Evolutionary conservation across 495 filamentous ascomycete genomes (phyloP).

Genomic region (Neurospora africana): DNA sequence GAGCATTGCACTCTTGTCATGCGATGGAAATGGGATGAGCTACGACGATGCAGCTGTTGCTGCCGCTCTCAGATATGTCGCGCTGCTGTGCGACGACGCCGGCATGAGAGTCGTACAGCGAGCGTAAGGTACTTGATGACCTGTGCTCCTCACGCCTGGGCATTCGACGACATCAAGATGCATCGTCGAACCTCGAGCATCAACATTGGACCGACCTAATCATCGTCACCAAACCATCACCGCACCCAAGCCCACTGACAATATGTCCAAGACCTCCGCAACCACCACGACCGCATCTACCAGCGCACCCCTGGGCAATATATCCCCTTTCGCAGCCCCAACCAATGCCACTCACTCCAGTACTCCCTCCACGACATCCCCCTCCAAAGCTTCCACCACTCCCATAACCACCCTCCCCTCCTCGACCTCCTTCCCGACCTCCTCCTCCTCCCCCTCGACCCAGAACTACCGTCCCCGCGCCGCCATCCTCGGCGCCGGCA

Average conservation of each 20-base stretch:
- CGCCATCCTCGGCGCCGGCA: slow-evolving; percentile 29
- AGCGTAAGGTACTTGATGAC: neutral
- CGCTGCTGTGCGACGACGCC: neutral
- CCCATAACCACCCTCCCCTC: neutral
- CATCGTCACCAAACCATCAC: neutral
- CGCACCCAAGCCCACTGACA: neutral
- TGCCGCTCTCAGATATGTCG: neutral
- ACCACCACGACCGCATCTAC: neutral
- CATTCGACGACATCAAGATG: neutral
- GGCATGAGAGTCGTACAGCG: neutral
- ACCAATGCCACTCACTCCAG: neutral
- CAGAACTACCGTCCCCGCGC: slow-evolving; percentile 11
- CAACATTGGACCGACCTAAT: neutral
- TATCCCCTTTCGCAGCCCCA: neutral
- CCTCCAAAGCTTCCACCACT: neutral
- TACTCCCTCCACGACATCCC: neutral
- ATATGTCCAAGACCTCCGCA: neutral
- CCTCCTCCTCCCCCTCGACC: neutral
- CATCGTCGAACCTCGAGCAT: neutral
- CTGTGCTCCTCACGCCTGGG: neutral
- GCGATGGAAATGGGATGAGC: neutral
- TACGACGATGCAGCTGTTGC: neutral
- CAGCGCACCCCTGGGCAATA: neutral
- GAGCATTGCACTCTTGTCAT: neutral
- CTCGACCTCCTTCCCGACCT: neutral